Base-by-base conservation (phyloP, 331 rosid genomes). In the Cydonia oblonga region DNA sequence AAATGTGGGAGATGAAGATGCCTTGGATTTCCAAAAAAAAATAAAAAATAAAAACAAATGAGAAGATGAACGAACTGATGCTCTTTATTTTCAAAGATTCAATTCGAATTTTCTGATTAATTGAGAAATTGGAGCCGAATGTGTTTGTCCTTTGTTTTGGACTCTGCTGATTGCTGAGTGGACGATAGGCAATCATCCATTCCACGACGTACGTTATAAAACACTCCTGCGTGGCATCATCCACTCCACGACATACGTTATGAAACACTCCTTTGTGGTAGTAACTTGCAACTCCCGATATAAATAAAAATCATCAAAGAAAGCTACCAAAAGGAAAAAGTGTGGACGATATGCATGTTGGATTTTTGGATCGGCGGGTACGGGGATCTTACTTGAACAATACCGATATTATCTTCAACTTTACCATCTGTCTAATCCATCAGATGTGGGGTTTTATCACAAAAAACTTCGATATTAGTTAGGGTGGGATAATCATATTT, bases 341-440 rank as follows among this genome's bases (percentile, higher is more conserved):
- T 40, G 42, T 38, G 42, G 42, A 38, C 42, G 13, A 10, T 10
- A 38, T 38, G 42, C 42, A 38, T 38, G 42, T 38, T 38, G 13
- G 42, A 38, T 38, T 38, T 38, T 38, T 38, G 4, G 1, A 38
- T 9, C 42, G 0, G 4, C 0, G 3, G 42, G 12, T 0, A 1
- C 3, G 3, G 0, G 12, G 42, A 0, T 0, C 3, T 0, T 1
- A 35, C 3, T 35, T 35, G 9, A 9, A 2, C 0, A 33, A 33
- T 3, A 8, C 0, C 1, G 40, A 33, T 2, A 33, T 0, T 33
- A 2, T 33, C 1, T 8, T 0, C 0, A 35, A 35, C 3, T 35
- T 35, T 35, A 35, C 0, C 12, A 9, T 8, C 0, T 33, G 11
- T 33, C 3, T 1, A 33, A 33, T 8, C 3, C 8, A 0, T 33